A percentile compares a stretch with the other conserved stretches of the same genome.
phyloP scores from a whole-genome alignment of 2,329 filamentous ascomycete species.

The Cylindrodendrum hubeiense region DNA sequence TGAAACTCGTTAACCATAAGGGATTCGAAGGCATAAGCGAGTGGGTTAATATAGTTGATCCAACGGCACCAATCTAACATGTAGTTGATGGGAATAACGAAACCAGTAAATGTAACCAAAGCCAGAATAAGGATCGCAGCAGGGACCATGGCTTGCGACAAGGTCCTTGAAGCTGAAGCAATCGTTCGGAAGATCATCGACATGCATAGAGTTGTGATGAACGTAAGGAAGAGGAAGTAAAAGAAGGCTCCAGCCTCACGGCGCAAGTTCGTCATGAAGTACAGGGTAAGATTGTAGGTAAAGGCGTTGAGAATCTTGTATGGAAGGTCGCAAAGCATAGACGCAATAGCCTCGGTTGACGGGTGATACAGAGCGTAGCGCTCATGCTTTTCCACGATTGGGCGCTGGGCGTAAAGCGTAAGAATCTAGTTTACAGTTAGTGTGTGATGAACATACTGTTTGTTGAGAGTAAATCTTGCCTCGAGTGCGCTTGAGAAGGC shows the following conservation, averaged over 20 bases:
- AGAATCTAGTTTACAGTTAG: slow-evolving; percentile 48
- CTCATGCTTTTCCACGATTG: slow-evolving; percentile 51
- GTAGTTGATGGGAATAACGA: slow-evolving; percentile 54
- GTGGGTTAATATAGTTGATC: slow-evolving; percentile 74
- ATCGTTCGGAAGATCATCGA: slow-evolving; percentile 59
- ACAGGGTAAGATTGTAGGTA: slow-evolving; percentile 58
- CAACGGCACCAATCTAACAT: slow-evolving; percentile 75
- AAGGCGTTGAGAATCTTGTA: slow-evolving; percentile 54
- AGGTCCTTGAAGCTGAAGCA: slow-evolving; percentile 62
- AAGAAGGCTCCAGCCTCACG: slow-evolving; percentile 60
- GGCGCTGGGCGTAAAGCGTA: slow-evolving; percentile 46
- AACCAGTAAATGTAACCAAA: slow-evolving; percentile 58
- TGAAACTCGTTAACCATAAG: slow-evolving; percentile 76
- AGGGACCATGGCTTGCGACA: slow-evolving; percentile 57
- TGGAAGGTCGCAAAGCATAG: slow-evolving; percentile 55
- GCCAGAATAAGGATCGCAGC: slow-evolving; percentile 51
- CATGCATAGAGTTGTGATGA: slow-evolving; percentile 49
- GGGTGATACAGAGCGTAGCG: slow-evolving; percentile 52
- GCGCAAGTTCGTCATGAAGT: slow-evolving; percentile 61
- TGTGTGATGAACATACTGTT: neutral
- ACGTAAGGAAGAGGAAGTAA: slow-evolving; percentile 58
- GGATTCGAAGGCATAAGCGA: slow-evolving; percentile 74
- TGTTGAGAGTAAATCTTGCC: slow-evolving; percentile 31
- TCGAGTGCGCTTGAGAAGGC: slow-evolving; percentile 54
- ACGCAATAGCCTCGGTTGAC: slow-evolving; percentile 45